These are phyloP conservation scores for Alternaria postmessia DNA, from an alignment of 2,329 filamentous ascomycete genomes.

Conservation along the genomic window DNA sequence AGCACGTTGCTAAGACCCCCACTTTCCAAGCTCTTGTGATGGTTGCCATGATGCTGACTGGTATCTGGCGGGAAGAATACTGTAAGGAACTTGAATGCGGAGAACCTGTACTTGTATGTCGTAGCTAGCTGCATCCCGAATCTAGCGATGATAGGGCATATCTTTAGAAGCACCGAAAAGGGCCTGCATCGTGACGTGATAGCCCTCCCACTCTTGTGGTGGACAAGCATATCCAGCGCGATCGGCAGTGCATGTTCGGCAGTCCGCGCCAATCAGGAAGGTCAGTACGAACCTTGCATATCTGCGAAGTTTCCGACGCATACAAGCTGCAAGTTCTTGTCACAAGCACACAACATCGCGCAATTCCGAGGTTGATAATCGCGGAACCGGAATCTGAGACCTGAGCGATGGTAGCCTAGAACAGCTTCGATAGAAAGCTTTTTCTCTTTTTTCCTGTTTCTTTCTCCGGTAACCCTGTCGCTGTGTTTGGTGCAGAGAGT, in stretches of 20 bases:
- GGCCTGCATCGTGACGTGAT: constrained; percentile 16
- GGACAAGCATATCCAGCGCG: constrained; percentile 4
- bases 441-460: constrained; percentile 31
- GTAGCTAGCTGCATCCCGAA: constrained; percentile 15
- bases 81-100: not conserved
- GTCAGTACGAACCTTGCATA: constrained; percentile 8
- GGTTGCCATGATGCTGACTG: constrained; percentile 19
- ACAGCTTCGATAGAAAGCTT: constrained; percentile 34
- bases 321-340: not conserved
- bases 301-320: not conserved
- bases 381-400: not conserved
- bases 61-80: not conserved
- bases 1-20: constrained; percentile 20
- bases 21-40: constrained; percentile 30
- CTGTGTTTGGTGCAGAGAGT: constrained; percentile 20
- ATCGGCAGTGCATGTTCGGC: constrained; percentile 16
- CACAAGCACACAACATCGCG: no score
- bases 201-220: constrained; percentile 12
- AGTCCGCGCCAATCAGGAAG: constrained; percentile 17
- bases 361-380: not conserved
- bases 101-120: constrained; percentile 19
- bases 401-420: constrained; percentile 10
- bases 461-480: constrained; percentile 7
- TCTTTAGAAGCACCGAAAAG: not conserved
- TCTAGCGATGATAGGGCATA: constrained; percentile 4